Base-by-base conservation (phyloP, 2,329 filamentous ascomycete genomes). In the Parastagonospora nodorum region DNA sequence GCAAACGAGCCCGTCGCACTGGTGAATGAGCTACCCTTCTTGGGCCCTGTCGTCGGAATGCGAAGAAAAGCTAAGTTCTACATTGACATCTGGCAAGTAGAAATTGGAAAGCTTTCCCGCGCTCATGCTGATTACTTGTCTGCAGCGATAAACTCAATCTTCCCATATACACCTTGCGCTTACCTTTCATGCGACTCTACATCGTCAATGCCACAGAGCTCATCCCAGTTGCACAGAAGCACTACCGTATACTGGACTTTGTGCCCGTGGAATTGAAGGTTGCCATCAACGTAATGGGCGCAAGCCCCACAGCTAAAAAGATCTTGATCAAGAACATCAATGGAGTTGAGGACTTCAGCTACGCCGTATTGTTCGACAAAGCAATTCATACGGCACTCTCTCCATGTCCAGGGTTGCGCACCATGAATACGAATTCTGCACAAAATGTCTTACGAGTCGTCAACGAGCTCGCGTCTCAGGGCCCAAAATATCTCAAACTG, bases 141-240 rank as follows among this genome's bases (percentile, higher is more conserved):
- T 9, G 12, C 15, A 60, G 58, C 8, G 48, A 59, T 33, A 48
- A 47, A 27, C 54, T 47, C 29, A 30, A 50, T 19, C 38, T 60
- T 1, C 74, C 76, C 0, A 75, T 78, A 35, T 77, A 74, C 48
- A 78, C 74, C 4, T 51, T 79, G 32, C 39, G 64, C 3, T 50
- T 78, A 4, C 72, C 73, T 0, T 70, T 71, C 1, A 57, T 64
- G 35, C 70, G 75, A 53, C 63, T 77, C 42, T 78, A 78, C 37
- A 61, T 78, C 8, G 63, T 77, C 15, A 75, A 72, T 2, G 68
- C 63, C 2, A 62, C 69, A 0, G 55, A 64, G 1, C 60, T 78
- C 1, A 57, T 57, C 29, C 45, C 51, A 12, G n/a, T 15, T 1
- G 66, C 74, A 6, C 74, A 77, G 48, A 70, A 70, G 15, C 68